Percentiles rank a stretch among this genome's conserved stretches.
These are phyloP conservation scores for Silene noctiflora DNA, from an alignment of 179 eudicot genomes.

Conservation along the genomic window DNA sequence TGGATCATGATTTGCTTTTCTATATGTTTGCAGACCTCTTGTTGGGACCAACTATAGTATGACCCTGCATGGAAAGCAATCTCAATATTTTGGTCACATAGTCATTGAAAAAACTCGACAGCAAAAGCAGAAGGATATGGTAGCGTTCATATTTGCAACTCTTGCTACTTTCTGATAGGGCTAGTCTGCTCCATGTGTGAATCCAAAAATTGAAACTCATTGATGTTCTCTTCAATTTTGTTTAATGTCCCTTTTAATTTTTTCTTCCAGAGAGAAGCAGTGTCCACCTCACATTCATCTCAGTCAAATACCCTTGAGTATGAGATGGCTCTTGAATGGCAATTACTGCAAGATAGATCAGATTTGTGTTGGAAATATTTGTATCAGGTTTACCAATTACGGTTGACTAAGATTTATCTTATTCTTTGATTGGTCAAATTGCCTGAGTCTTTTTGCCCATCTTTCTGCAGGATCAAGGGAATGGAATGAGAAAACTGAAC, in stretches of 20 bases:
- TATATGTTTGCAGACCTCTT: conserved; percentile 52
- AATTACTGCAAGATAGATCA: conserved; percentile 53
- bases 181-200: neutral
- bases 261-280: conserved; percentile 54
- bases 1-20: neutral
- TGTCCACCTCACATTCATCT: conserved; percentile 77
- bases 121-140: conserved; percentile 44
- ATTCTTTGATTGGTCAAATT: neutral
- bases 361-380: conserved; percentile 42
- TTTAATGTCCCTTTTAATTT: neutral
- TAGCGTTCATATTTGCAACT: conserved; percentile 18
- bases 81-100: conserved; percentile 60
- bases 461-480: conserved; percentile 25
- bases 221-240: neutral
- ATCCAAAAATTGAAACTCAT: neutral
- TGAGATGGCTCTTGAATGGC: conserved; percentile 85
- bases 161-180: neutral
- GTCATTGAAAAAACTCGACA: conserved; percentile 38
- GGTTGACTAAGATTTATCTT: neutral
- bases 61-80: conserved; percentile 35
- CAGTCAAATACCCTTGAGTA: conserved; percentile 71
- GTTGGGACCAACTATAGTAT: conserved; percentile 36
- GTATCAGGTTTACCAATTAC: conserved; percentile 38
- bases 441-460: neutral
- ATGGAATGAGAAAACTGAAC: conserved; percentile 7